Base-by-base conservation (phyloP, 2,329 filamentous ascomycete genomes). In the Aspergillus sp. region DNA sequence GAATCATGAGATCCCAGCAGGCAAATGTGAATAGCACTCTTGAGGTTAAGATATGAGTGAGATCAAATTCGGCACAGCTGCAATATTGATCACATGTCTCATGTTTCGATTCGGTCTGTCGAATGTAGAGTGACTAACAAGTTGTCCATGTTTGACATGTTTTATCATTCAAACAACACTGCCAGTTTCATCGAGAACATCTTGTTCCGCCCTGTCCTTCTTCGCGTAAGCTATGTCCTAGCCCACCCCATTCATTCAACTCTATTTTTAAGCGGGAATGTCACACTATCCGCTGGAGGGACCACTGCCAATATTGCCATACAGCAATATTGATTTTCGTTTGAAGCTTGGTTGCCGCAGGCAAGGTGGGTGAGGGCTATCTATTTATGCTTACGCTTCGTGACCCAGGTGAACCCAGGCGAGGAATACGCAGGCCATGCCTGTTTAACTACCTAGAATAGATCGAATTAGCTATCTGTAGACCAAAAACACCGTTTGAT, bases 231-330 rank as follows among this genome's bases (percentile, higher is more conserved):
- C 20, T 22, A 22, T 22, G 20, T 5, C 20, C 20, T 38, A n/a
- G 4, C 35, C 6, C 45, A 50, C 38, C 22, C 35, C 52, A 47
- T n/a, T 45, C 22, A 22, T 39, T 22, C 35, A 41, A 55, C 12
- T 53, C 25, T 4, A 3, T 27, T 7, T 27, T 4, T 10, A 27
- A 27, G 25, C 9, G 9, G 25, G 25, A 27, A 10, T 27, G 25
- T 37, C 23, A 23, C 38, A 4, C 10, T 41, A 41, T 23, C 19
- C 15, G 10, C n/a, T 2, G 38, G 54, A 10, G 61, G 61, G 39
- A 64, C 50, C 0, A 47, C 42, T 2, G 56, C 60, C 7, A 65
- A 20, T 1, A 63, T 59, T 0, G 59, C 56, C 17, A 53, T 58
- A 30, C 23, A 53, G 1, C 57, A 63, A 35, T 62, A 63, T 1